Base-by-base conservation (phyloP, 805 yeast genomes). In the Metahyphopichia silvanorum region DNA sequence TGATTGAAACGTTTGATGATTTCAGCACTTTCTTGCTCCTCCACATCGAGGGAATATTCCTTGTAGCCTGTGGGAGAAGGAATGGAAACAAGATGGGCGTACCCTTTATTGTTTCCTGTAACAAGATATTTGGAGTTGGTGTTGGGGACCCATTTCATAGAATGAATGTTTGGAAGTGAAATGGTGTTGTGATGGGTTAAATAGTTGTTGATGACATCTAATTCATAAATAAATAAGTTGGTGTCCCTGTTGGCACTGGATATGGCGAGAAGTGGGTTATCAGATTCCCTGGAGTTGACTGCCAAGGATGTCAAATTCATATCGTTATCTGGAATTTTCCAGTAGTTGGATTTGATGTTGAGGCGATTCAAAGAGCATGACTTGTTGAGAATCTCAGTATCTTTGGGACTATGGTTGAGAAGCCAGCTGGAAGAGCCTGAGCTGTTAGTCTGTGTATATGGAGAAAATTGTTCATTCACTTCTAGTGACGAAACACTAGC, bases 1-100 rank as follows among this genome's bases (percentile, higher is more conserved):
- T 88, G 96, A 55, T 86, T 86, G 63, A 81, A 88, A 23, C 94
- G 65, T 51, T 79, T 83, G 40, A 82, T 61, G 14, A 88, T 82
- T 52, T 79, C 86, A 0, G 96, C 96, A 34, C 71, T 64, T 16
- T 69, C 53, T 15, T 59, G 53, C 3, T 47, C 69, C 4, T 60
- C 63, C 18, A 34, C 43, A 12, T 32, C 44, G 7, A 35, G 45
- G 12, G 33, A 32, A 14, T 30, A 34, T 12, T 29, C 21, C 24
- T 31, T 21, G 12, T 26, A 32, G 1, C 28, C 12, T 13, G 21
- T 14, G 6, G 75, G 59, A 29, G 69, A 73, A 1, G 95, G 93
- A 6, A 87, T 67, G 12, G 82, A 64, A 3, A 86, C 76, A 38
- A 88, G 54, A 55, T 89, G 86, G 0, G 79, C 86, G 34, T 73